Evolutionary conservation across 345 rosid genomes (phyloP).

Genomic region (Syzygium oleosum): DNA sequence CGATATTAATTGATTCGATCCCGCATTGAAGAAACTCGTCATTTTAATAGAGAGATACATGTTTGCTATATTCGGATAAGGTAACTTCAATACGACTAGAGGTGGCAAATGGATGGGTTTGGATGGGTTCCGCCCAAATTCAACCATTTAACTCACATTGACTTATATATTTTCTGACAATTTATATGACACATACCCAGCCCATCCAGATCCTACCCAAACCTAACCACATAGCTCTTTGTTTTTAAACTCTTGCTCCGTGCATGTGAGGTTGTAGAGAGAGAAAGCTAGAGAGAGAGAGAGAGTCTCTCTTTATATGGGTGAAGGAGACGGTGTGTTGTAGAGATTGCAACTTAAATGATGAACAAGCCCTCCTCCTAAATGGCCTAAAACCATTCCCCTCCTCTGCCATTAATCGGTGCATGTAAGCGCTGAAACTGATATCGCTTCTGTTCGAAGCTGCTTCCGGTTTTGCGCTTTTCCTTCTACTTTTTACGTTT

Average conservation of each 20-base stretch:
- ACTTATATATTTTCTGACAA: no score
- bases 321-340: not conserved
- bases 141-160: not conserved
- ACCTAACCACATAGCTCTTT: no score
- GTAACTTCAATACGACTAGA: not conserved
- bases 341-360: not conserved
- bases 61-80: not conserved
- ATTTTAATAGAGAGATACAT: not conserved
- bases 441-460: not conserved
- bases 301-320: not conserved
- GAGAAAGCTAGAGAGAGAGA: not conserved
- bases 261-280: no score
- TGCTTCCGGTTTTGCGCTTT: not conserved
- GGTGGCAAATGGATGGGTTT: no score
- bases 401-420: not conserved
- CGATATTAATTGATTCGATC: not conserved
- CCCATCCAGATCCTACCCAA: no score
- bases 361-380: not conserved
- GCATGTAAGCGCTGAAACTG: not conserved
- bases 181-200: no score
- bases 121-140: no score
- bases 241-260: no score
- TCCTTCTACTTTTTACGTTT: no score
- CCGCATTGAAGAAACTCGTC: fast-evolving
- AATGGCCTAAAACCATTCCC: not conserved